Evolutionary conservation across 768 basidiomycete genomes (phyloP).

Genomic region (Calocera viscosa): DNA sequence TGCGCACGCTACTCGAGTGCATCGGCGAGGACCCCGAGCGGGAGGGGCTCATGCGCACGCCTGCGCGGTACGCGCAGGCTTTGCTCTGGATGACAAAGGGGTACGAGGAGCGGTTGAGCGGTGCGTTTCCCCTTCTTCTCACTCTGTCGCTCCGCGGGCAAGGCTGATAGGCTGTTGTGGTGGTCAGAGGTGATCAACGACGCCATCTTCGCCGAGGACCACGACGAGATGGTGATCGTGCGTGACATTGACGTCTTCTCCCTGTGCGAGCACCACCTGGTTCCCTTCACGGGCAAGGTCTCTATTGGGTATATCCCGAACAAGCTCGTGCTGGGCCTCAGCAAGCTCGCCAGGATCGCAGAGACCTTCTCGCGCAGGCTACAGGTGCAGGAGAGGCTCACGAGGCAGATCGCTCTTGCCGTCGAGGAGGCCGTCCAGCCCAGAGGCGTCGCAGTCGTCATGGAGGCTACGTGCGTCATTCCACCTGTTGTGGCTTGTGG

Average conservation of each 20-base stretch:
- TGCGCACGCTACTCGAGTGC: conserved; percentile 87
- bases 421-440: conserved; percentile 97
- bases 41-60: conserved; percentile 83
- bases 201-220: conserved; percentile 96
- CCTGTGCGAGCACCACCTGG: conserved; percentile 95
- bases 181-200: conserved; percentile 87
- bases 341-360: conserved; percentile 91
- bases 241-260: conserved; percentile 95
- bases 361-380: conserved; percentile 93
- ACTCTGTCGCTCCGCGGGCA: neutral
- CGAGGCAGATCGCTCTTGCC: conserved; percentile 95
- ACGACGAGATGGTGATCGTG: conserved; percentile 99
- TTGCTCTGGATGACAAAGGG: conserved; percentile 99
- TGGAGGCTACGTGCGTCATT: conserved; percentile 86
- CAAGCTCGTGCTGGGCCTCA: conserved; percentile 82
- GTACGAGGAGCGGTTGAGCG: conserved; percentile 88
- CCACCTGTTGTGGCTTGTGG: neutral
- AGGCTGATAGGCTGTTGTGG: neutral
- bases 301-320: conserved; percentile 98
- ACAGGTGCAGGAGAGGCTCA: conserved; percentile 94
- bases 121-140: conserved; percentile 31
- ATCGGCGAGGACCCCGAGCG: conserved; percentile 97
- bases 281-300: conserved; percentile 96
- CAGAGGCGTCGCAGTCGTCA: conserved; percentile 94
- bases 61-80: conserved; percentile 91